Conservation (phyloP, 345 rosid genomes). For the Euphorbia tirucalli region DNA sequence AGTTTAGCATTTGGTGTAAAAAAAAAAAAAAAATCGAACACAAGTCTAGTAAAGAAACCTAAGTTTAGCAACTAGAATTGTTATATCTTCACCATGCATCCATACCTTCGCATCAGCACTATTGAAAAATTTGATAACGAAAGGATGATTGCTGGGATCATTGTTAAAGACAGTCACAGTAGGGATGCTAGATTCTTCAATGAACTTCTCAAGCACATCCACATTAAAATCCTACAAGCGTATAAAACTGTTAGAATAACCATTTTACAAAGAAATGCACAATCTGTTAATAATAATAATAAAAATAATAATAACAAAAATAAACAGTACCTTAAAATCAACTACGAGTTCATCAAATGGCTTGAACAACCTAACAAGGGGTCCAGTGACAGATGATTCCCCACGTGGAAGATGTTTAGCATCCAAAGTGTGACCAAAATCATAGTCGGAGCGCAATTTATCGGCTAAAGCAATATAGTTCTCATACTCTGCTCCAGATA, state of each 20-base stretch:
- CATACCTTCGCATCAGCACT: constrained; percentile 69
- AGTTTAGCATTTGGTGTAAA: background rate
- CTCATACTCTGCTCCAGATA: constrained; percentile 84
- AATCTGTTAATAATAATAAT: too few relatives aligned
- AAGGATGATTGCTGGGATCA: constrained; percentile 77
- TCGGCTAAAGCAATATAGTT: constrained; percentile 68
- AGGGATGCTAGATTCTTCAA: constrained; percentile 74
- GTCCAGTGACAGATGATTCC: constrained; percentile 77
- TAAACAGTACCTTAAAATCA: constrained; percentile 62
- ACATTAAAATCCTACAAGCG: constrained; percentile 64
- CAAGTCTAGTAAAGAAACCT: too few relatives aligned
- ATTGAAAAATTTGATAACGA: constrained; percentile 72
- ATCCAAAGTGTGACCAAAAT: constrained; percentile 77
- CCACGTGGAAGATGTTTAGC: constrained; percentile 93
- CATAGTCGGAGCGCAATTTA: constrained; percentile 82
- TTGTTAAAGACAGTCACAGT: constrained; percentile 62
- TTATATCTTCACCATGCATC: background rate
- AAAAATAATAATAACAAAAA: background rate
- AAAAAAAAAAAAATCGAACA: background rate
- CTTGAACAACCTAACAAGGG: constrained; percentile 86
- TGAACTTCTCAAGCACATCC: constrained; percentile 75
- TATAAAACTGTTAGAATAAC: constrained; percentile 1
- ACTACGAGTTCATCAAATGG: constrained; percentile 90
- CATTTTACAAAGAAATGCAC: background rate
- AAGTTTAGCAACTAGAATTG: background rate